A percentile compares a stretch with the other conserved stretches of the same genome.
Conservation (phyloP, 2,329 filamentous ascomycete species). For the Venturia nashicola region DNA sequence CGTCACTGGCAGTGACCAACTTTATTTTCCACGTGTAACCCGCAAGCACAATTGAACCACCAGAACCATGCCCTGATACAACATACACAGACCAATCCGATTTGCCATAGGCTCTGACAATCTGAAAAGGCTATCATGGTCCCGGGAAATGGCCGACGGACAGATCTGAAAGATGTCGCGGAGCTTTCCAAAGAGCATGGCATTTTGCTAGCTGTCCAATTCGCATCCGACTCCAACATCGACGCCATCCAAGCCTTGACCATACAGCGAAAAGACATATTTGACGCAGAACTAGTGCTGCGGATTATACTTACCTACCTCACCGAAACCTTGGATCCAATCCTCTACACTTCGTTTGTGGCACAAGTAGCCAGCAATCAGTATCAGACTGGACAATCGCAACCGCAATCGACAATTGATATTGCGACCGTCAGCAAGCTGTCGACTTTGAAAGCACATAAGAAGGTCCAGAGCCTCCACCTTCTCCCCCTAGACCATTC, state of each 20-base stretch:
- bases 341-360: slow-evolving; percentile 34
- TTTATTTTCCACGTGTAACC: background rate
- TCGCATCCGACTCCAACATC: slow-evolving; percentile 55
- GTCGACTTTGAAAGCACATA: slow-evolving; percentile 51
- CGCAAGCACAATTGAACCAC: background rate
- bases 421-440: slow-evolving; percentile 43
- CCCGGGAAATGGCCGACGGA: background rate
- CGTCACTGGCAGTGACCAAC: background rate
- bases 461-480: slow-evolving; percentile 49
- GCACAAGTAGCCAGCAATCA: slow-evolving; percentile 29
- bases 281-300: slow-evolving; percentile 54
- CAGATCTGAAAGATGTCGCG: background rate
- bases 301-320: slow-evolving; percentile 66
- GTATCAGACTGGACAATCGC: slow-evolving; percentile 21
- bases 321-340: slow-evolving; percentile 56
- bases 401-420: slow-evolving; percentile 34
- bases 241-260: slow-evolving; percentile 48
- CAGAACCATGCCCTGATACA: background rate
- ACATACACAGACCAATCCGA: background rate
- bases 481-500: slow-evolving; percentile 45
- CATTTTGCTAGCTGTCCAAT: slow-evolving; percentile 59
- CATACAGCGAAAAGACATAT: slow-evolving; percentile 41
- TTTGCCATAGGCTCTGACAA: background rate
- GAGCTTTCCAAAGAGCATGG: slow-evolving; percentile 54
- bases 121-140: background rate